Base-by-base conservation (phyloP, 352 stramenopile species). In the Phytophthora capsici region DNA sequence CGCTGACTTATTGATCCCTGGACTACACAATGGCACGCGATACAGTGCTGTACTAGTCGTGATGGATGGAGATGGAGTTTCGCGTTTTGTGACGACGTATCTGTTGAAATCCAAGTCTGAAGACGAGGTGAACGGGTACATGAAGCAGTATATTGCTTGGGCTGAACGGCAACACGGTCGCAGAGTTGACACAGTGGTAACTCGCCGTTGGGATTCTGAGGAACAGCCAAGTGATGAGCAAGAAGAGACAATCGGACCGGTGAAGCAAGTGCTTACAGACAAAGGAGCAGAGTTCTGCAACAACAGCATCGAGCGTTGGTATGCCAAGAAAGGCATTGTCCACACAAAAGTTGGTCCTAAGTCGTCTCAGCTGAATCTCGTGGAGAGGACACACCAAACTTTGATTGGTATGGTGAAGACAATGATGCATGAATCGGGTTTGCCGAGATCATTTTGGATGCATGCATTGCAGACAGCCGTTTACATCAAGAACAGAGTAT, bases 1-100 rank as follows among this genome's bases (percentile, higher is more conserved):
- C n/a, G 52, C 47, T 2, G 51, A 69, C 17, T 49, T 69, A n/a
- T 13, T 69, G 14, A 55, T 63, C 22, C 48, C 60, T 28, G 38
- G 46, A 40, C 10, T 37, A 6, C 16, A 32, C 6, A 63, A 68
- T 43, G 34, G 44, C 5, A 56, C 52, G 6, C 12, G 14, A 16
- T 69, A 57, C 36, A 43, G 1, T 28, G 52, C 37, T 4, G 41
- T 60, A 10, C 17, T 61, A 4, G 32, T 64, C 6, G 14, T 53
- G 1, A 57, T 69, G 51, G 60, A 69, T 34, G 51, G 44, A 10
- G 60, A 69, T 34, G 51, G 44, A 10, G 53, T 47, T 20, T 63
- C 51, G 4, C 45, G 51, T 6, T 63, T 48, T 26, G 36, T 57
- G 44, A 63, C 19, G 0, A 38, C 37, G 6, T 58, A 69, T 6